Evolutionary conservation across 305 asterid species (phyloP).

Genomic region (Plantago lanceolata): DNA sequence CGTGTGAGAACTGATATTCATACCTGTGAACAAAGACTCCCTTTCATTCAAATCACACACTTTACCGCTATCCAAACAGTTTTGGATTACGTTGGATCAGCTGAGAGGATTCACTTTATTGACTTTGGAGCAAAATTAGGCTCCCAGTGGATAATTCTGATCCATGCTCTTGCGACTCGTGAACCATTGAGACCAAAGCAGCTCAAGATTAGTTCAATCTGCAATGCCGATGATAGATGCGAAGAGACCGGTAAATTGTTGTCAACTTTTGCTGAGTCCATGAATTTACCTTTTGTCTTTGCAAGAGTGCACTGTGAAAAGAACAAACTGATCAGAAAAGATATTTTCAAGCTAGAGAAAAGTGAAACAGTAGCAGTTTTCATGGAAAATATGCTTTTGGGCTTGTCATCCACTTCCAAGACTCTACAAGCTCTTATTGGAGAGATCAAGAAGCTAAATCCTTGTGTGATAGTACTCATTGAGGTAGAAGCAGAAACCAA

Average conservation of each 20-base stretch:
- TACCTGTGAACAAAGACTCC: constrained; percentile 26
- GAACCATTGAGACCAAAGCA: constrained; percentile 25
- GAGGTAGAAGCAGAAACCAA: constrained; percentile 29
- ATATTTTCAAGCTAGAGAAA: constrained; percentile 22
- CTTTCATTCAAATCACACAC: constrained; percentile 29
- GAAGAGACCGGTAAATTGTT: constrained; percentile 33
- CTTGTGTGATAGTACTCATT: constrained; percentile 27
- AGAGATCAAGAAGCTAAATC: constrained; percentile 27
- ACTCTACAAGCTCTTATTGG: constrained; percentile 21
- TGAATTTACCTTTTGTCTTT: constrained; percentile 28
- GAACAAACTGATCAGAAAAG: constrained; percentile 19
- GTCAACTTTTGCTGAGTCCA: constrained; percentile 30
- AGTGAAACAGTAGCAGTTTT: constrained; percentile 40
- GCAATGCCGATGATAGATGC: constrained; percentile 25
- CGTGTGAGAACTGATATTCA: constrained; percentile 17
- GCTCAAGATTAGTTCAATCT: constrained; percentile 46
- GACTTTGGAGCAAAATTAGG: constrained; percentile 33
- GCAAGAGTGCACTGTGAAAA: constrained; percentile 28
- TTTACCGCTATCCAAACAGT: constrained; percentile 40
- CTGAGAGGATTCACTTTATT: constrained; percentile 37
- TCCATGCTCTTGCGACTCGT: constrained; percentile 41
- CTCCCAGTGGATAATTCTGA: constrained; percentile 35
- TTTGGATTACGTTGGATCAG: constrained; percentile 31
- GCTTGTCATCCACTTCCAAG: constrained; percentile 22
- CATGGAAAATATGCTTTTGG: constrained; percentile 19